Evolutionary conservation across 345 rosid species (phyloP).

Genomic region (Gynandropsis gynandra): DNA sequence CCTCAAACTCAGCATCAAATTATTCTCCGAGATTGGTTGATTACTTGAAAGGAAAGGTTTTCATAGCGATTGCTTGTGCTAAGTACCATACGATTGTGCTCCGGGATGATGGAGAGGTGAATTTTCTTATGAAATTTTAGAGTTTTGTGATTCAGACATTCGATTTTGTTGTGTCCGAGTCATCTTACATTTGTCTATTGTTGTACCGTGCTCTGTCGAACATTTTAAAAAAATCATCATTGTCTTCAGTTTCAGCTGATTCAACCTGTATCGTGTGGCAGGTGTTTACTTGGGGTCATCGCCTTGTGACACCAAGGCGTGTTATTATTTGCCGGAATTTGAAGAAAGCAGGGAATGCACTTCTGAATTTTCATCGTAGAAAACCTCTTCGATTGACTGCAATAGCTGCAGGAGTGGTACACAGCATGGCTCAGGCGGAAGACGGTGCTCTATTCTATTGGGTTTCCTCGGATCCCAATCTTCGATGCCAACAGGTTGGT

Average conservation of each 20-base stretch:
- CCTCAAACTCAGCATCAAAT: slow-evolving; percentile 97
- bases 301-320: slow-evolving; percentile 87
- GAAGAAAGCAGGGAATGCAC: slow-evolving; percentile 56
- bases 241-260: slow-evolving; percentile 21
- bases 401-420: slow-evolving; percentile 88
- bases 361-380: slow-evolving; percentile 72
- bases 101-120: slow-evolving; percentile 89
- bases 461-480: slow-evolving; percentile 85
- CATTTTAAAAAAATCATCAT: slow-evolving; percentile 5
- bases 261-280: slow-evolving; percentile 30
- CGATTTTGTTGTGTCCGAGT: too few species aligned
- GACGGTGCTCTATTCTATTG: slow-evolving; percentile 93
- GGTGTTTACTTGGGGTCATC: slow-evolving; percentile 97
- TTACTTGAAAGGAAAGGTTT: slow-evolving; percentile 73
- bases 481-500: slow-evolving; percentile 82
- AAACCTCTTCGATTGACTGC: slow-evolving; percentile 64
- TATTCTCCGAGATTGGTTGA: slow-evolving; percentile 89
- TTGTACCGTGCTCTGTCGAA: background rate
- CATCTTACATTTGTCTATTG: too few species aligned
- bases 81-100: slow-evolving; percentile 84
- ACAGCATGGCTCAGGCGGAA: slow-evolving; percentile 82
- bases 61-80: slow-evolving; percentile 60
- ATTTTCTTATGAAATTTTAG: slow-evolving; percentile 1
- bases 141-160: background rate
- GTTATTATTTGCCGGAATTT: slow-evolving; percentile 61